Base-by-base conservation (phyloP, 306 rosid species). In the Sphenostylis stenocarpa region DNA sequence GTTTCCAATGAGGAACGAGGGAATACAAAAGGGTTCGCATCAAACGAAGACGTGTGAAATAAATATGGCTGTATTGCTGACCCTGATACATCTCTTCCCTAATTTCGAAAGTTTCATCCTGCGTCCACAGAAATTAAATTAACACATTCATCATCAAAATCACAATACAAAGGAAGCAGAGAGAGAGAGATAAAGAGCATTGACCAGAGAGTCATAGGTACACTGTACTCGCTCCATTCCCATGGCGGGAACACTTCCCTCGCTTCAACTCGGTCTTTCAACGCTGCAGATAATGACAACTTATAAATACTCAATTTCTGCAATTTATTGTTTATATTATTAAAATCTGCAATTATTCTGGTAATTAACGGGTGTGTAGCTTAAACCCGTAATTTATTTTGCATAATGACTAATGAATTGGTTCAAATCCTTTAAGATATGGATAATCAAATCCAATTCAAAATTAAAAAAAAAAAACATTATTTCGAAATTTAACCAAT, bases 41-140 rank as follows among this genome's bases (percentile, higher is more conserved):
- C 85, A 95, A 57, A 80, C 87, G 96, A 57, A 95, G 99, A 38
- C 97, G 92, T 61, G 83, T 86, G 52, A 86, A 95, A 93, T 95
- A 92, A 52, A 95, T 89, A 28, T 95, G 97, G 77, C 99, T 91
- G 86, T 88, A 92, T 74, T 91, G 97, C 78, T 92, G 97, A 4
- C 99, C 99, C 52, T 77, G 80, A 52, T 89, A 90, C 55, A 68
- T 72, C 82, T 89, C 99, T 72, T 88, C 88, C 83, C 81, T 78
- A 28, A 92, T 88, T 75, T 80, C 64, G 80, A 88, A 95, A 21
- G 70, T 44, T 75, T 88, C 91, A 51, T 91, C 98, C 99, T 92
- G 80, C 73, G 1, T 63, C 16, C 26, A 45, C 0, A 3, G 14
- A 56, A 80, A 73, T 43, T 33, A 10, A 16, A 43, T 44, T 45